Evolutionary conservation across 1,139 yeast species (phyloP), one percentile per base, ranked within the genome.

Genomic region (Nadsonia commutata): DNA sequence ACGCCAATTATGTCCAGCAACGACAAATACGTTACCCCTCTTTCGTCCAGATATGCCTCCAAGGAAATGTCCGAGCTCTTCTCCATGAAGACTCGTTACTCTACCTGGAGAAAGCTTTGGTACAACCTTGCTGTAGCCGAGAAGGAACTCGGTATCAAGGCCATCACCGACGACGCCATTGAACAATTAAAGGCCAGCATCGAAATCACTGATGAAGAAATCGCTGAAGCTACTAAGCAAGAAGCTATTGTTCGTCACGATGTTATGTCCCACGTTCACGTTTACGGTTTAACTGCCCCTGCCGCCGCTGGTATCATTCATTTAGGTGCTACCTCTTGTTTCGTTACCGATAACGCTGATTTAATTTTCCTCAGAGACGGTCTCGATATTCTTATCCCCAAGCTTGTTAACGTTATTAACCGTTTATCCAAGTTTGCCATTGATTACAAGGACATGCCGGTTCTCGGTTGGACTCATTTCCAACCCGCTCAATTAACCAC

Each of bases 401-500:
- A 90, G 66, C 74, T 90, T 57, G 97, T 86, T 56, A 90, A 90
- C 56, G 98, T 93, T 50, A 90, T 90, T 57, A 81, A 88, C 70
- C 78, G 95, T 64, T 72, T 90, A 62, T 68, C 88, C 47, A 70
- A 81, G 60, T 90, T 93, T 65, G 97, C 98, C 43, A 60, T 85
- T 52, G 78, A 83, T 63, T 77, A 90, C 71, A 90, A 90, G 70
- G 97, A 90, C 64, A 67, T 86, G 65, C 98, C 99, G 39, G 96
- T 88, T 41, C 75, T 90, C 53, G 99, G 99, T 37, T 90, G 97
- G 96, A 90, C 99, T 48, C 99, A 90, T 66, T 90, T 90, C 76
- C 99, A 90, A 69, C 99, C 99, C 18, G 98, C 98, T 46, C 99
- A 90, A 70, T 76, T 93, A 61, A 88, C 97, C 51, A 90, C 99